Evolutionary conservation across 768 basidiomycete species (phyloP).

Genomic region (Psilocybe cubensis): DNA sequence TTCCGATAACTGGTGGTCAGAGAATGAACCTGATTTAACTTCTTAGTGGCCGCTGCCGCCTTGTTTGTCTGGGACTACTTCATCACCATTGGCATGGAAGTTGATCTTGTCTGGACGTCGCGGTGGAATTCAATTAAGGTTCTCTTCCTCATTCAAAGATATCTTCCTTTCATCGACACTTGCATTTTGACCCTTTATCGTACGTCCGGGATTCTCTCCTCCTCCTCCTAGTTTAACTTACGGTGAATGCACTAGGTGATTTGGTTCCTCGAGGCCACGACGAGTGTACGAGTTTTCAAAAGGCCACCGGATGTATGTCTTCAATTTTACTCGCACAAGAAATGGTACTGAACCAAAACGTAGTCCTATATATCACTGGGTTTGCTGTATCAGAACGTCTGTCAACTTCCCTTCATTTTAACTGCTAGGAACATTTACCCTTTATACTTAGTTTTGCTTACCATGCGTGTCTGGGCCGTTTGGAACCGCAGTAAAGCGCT

Average conservation of each 20-base stretch:
- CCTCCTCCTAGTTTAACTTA: background rate
- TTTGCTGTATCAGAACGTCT: conserved; percentile 11
- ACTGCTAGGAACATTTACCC: background rate
- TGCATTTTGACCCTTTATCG: conserved; percentile 12
- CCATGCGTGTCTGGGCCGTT: conserved; percentile 13
- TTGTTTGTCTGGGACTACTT: conserved; percentile 16
- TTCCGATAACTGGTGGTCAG: background rate
- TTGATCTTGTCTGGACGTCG: conserved; percentile 13
- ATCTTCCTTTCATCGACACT: conserved; percentile 15
- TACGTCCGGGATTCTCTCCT: background rate
- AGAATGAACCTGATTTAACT: background rate
- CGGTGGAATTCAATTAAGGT: conserved; percentile 15
- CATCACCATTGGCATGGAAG: conserved; percentile 15
- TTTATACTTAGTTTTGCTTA: conserved; percentile 9
- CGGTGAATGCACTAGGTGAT: conserved; percentile 2
- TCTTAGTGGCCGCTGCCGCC: conserved; percentile 12
- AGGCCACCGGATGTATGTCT: conserved; percentile 8
- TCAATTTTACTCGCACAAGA: background rate
- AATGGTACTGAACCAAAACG: background rate
- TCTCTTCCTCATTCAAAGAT: conserved; percentile 14
- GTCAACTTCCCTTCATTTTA: background rate
- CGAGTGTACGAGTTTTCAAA: conserved; percentile 1
- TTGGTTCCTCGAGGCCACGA: conserved; percentile 1
- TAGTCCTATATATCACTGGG: conserved; percentile 13
- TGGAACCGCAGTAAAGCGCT: conserved; percentile 9